Evolutionary conservation across 2,329 filamentous ascomycete species (phyloP).

Genomic region (Phialophora tarda): DNA sequence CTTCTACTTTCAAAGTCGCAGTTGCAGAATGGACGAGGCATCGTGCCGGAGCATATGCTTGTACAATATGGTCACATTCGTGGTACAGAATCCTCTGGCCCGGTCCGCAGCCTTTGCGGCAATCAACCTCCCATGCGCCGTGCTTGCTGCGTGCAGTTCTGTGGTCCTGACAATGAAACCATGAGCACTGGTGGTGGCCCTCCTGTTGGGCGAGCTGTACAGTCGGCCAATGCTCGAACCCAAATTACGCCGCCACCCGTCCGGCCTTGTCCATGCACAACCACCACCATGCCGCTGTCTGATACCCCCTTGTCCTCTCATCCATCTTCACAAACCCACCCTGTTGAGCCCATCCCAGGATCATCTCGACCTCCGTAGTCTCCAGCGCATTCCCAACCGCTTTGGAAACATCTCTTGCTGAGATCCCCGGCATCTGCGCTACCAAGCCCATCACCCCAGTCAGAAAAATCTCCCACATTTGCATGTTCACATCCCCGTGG

Average conservation of each 20-base stretch:
- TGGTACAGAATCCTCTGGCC: not conserved
- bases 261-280: constrained; percentile 40
- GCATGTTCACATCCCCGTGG: constrained; percentile 47
- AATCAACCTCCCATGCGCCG: not conserved
- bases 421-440: constrained; percentile 50
- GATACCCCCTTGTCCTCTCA: constrained; percentile 41
- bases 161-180: not conserved
- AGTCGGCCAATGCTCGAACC: not conserved
- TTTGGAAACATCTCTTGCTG: constrained; percentile 43
- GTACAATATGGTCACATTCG: not conserved
- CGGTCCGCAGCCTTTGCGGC: not conserved
- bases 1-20: not conserved
- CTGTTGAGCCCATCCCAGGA: constrained; percentile 28
- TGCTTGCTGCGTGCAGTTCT: not conserved
- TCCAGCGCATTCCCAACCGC: constrained; percentile 28
- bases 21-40: not conserved
- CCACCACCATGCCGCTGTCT: constrained; percentile 51
- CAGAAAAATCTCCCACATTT: constrained; percentile 52
- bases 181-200: not conserved
- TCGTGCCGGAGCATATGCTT: no score
- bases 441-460: constrained; percentile 51
- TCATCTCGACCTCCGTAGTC: constrained; percentile 23
- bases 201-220: not conserved
- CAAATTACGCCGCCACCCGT: not conserved
- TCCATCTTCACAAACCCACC: constrained; percentile 32